Base-by-base conservation (phyloP, 2,329 filamentous ascomycete species). In the Colletotrichum shisoi region DNA sequence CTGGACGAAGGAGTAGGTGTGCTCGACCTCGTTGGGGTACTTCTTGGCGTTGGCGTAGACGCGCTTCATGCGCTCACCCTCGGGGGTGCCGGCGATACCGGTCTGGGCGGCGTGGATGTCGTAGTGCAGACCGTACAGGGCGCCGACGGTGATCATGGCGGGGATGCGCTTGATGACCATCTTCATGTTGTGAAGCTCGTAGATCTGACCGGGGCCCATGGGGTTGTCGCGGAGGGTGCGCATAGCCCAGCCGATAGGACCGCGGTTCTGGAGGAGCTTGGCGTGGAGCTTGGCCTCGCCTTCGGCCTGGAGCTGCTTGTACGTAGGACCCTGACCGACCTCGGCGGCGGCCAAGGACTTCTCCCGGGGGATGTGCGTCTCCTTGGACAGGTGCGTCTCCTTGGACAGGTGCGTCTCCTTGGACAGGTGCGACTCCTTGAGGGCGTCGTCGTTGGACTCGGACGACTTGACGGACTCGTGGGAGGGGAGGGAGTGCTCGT, bases 201-300 rank as follows among this genome's bases (percentile, higher is more conserved):
- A 92, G 70, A 94, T 84, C 73, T 89, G 83, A 59, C 91, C 92
- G 19, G 87, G 76, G 19, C 89, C 89, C 79, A 92, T 85, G 54
- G 87, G 90, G 81, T 93, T 91, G 73, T 91, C 83, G 74, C 87
- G 90, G 21, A 94, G 87, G 57, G 83, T 86, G 72, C 91, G 90
- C 89, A 94, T 91, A 44, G 90, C 92, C 91, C 91, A 94, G 72
- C 88, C 91, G n/a, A 94, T 83, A 57, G 89, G 90, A 31, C 91
- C 90, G 1, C 80, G 79, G 65, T 82, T 84, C 76, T 85, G 80
- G 63, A 85, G 79, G 61, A 94, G 87, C 72, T 86, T 86, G 24
- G 85, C 85, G 74, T 90, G 86, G 72, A 89, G 83, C 52, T 79
- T 82, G 21, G 81, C 82, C 65, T 88, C 80, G 8, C 84, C 86